Percentiles rank a stretch among this genome's conserved stretches.
Evolutionary conservation across 176 grass and related monocot species (phyloP).

Genomic region (Zoysia pacifica): DNA sequence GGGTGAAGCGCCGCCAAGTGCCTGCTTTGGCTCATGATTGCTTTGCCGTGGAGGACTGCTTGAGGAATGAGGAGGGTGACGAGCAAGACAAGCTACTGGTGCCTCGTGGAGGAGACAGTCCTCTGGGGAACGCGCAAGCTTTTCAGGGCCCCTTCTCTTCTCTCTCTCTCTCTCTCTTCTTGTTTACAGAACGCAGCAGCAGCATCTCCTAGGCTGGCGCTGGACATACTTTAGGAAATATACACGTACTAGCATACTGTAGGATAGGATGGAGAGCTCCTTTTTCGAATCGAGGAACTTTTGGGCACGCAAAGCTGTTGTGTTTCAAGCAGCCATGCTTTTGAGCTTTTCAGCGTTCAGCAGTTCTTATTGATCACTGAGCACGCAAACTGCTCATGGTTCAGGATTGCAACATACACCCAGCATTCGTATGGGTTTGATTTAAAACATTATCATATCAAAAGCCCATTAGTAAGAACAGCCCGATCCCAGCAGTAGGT

Average conservation of each 20-base stretch:
- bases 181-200: not conserved
- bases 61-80: not conserved
- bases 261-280: too few relatives aligned
- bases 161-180: not conserved
- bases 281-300: too few relatives aligned
- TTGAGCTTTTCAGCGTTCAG: not conserved
- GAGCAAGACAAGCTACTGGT: not conserved
- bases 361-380: not conserved
- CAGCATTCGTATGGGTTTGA: too few relatives aligned
- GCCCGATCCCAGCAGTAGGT: too few relatives aligned
- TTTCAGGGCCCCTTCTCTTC: not conserved
- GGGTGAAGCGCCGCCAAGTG: too few relatives aligned
- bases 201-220: not conserved
- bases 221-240: not conserved
- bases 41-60: not conserved
- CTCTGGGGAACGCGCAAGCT: slow-evolving; percentile 30
- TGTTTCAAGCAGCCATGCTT: too few relatives aligned
- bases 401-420: too few relatives aligned
- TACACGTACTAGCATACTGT: too few relatives aligned
- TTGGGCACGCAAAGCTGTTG: too few relatives aligned
- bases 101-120: slow-evolving; percentile 11
- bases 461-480: too few relatives aligned
- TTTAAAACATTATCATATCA: too few relatives aligned
- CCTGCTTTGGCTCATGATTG: not conserved
- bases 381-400: too few relatives aligned